Evolutionary conservation across 169 alveolate species (phyloP), one percentile per base, ranked within the genome.

Genomic region (Eimeria brunetti): DNA sequence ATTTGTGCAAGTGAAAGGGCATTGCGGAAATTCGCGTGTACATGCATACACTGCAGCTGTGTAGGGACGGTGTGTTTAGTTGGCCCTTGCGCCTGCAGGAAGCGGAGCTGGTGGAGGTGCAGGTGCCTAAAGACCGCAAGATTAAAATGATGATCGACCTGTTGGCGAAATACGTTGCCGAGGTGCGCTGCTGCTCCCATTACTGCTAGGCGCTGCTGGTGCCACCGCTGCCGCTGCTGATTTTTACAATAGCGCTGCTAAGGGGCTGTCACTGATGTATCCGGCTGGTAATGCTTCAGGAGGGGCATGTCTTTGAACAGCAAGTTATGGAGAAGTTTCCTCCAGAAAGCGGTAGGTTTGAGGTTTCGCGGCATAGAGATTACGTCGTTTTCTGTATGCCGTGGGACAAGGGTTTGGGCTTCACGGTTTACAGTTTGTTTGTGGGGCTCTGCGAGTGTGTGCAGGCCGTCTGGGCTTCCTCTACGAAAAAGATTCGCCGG

Each of bases 151-250:
- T 96, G 94, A 97, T 97, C 56, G 98, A 97, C 90, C 90, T 97
- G 62, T 89, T 97, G 73, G 97, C 97, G 14, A 95, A 96, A 92
- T 97, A 96, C 83, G 97, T 97, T 11, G 96, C 97, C 0, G 98
- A 96, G 91, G 97, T 95, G 62, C 84, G 97, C 51, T 41, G 92
- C 75, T 86, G 36, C 58, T 67, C 20, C 64, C 24, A 27, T 53
- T 60, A 56, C 38, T 46, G 94, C 36, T 20, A 38, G 51, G 90
- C 41, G 92, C 94, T 91, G 36, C 58, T 22, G 64, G 11, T 67
- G 44, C 51, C 24, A 18, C 46, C 69, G 58, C 27, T 49, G 73
- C 56, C 20, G 36, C 58, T 30, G 71, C 7, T 27, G 20, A 16
- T 11, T 84, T 36, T 18, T 56, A 33, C 56, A 73, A 30, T 73